Evolutionary conservation across 495 filamentous ascomycete genomes (phyloP).

Genomic region (Penicillium samsonianum): DNA sequence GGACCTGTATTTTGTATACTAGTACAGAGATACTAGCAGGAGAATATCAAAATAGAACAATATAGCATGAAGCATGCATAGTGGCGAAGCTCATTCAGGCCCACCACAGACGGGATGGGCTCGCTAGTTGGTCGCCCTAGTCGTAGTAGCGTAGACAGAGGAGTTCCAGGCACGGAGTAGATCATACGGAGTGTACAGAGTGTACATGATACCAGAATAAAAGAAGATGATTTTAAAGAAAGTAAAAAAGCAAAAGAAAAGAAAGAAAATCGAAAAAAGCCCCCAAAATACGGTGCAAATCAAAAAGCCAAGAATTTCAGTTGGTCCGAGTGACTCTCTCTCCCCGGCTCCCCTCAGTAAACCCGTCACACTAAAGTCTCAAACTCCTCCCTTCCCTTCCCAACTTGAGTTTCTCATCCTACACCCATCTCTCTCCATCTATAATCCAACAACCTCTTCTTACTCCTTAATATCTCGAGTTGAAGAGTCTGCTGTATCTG

Average conservation of each 20-base stretch:
- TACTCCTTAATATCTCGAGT: constrained; percentile 9
- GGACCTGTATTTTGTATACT: background rate
- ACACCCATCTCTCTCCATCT: constrained; percentile 11
- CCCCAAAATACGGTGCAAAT: background rate
- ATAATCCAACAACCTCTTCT: constrained; percentile 4
- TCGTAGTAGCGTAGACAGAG: constrained; percentile 28
- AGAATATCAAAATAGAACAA: background rate
- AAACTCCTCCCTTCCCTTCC: constrained; percentile 24
- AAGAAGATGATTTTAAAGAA: background rate
- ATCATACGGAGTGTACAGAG: constrained; percentile 14
- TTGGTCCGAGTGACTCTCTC: constrained; percentile 6
- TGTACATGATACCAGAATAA: too few species aligned
- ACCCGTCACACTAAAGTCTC: constrained; percentile 32
- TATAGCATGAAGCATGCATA: background rate
- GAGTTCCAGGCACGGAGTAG: constrained; percentile 19
- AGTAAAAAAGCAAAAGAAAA: constrained; percentile 1
- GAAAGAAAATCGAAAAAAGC: background rate
- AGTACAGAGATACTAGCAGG: too few species aligned
- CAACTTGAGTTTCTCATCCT: constrained; percentile 9
- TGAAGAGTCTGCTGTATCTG: background rate
- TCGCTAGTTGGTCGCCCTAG: constrained; percentile 27
- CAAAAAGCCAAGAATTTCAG: constrained; percentile 20
- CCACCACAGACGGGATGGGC: constrained; percentile 21
- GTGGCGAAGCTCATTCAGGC: constrained; percentile 25
- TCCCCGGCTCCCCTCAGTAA: constrained; percentile 23